Evolutionary conservation across 1,139 yeast genomes (phyloP), one percentile per base, ranked within the genome.

Genomic region (Nakaseomyces nivariensis): DNA sequence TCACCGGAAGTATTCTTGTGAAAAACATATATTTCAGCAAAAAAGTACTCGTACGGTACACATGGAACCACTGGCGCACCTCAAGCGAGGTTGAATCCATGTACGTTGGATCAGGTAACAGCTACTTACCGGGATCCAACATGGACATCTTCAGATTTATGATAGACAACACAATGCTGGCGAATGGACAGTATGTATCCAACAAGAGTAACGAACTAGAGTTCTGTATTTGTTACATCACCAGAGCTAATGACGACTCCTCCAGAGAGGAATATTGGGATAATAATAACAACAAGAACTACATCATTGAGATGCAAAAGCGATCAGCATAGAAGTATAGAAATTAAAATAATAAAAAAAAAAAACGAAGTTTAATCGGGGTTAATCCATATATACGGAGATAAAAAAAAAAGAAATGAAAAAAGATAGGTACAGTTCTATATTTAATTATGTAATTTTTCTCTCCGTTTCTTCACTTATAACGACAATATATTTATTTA

Each of bases 71-170:
- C 36, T 58, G 62, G 62, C 53, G 48, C 13, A 51, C 58, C n/a
- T 41, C 50, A 25, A 54, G 51, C 27, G 61, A 58, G 24, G 54
- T 56, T n/a, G 60, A 58, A 43, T 52, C 58, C 48, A 56, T 58
- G 31, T 58, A 58, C 56, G 53, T 56, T 33, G 49, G 57, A 46
- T 53, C 52, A 48, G 57, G 55, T n/a, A 54, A 56, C 44, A 51
- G 53, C 25, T 52, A 54, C 41, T 48, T 56, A n/a, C 60, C 59
- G 10, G 62, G 60, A 9, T 45, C 54, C 31, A 50, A 52, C 42
- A 56, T 57, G 54, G 65, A 62, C 51, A 46, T 59, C 7, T 62
- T 62, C 54, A 55, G 56, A 38, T 57, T 62, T 49, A 56, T 56
- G 32, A 53, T 62, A n/a, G 61, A 56, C 48, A 49, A 50, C 32